A percentile compares a stretch with the other conserved stretches of the same genome.
phyloP scores from a whole-genome alignment of 257 asterid genomes.

The Ehretia macrophylla region DNA sequence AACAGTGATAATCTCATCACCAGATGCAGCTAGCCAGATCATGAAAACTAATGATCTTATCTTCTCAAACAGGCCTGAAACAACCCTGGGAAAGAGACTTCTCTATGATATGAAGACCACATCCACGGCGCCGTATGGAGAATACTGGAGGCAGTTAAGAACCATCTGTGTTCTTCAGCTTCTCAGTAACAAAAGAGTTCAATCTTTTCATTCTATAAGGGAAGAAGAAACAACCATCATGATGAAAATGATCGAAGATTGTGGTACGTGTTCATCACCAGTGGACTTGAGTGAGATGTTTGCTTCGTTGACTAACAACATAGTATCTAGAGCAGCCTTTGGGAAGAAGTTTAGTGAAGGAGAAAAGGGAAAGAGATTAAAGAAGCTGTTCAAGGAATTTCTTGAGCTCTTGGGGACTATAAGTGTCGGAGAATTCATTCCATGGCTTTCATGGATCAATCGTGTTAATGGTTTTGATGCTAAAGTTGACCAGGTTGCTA shows the following conservation, averaged over 20 bases:
- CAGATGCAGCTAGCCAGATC: constrained; percentile 42
- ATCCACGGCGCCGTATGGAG: constrained; percentile 28
- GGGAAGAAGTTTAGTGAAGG: constrained; percentile 25
- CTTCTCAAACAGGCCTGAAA: constrained; percentile 34
- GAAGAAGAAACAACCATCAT: constrained; percentile 23
- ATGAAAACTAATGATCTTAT: constrained; percentile 49
- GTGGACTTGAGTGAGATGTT: constrained; percentile 29
- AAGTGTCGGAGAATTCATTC: constrained; percentile 20
- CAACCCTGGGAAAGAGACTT: constrained; percentile 11
- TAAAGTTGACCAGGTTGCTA: constrained; percentile 11
- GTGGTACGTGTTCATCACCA: background rate
- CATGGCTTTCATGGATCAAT: constrained; percentile 34
- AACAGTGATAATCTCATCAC: constrained; percentile 40
- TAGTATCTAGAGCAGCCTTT: constrained; percentile 28
- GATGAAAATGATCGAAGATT: constrained; percentile 15
- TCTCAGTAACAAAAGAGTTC: constrained; percentile 30
- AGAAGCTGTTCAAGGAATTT: constrained; percentile 15
- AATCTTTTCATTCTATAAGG: constrained; percentile 16
- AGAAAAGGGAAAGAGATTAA: constrained; percentile 17
- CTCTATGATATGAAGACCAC: constrained; percentile 22
- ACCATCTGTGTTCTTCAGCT: constrained; percentile 33
- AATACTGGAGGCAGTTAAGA: constrained; percentile 36
- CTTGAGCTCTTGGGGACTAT: constrained; percentile 15
- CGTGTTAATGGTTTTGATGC: constrained; percentile 26
- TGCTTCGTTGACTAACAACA: constrained; percentile 3